These are phyloP conservation scores for Lyophyllum shimeji DNA, from an alignment of 768 basidiomycete genomes.

Conservation along the genomic window DNA sequence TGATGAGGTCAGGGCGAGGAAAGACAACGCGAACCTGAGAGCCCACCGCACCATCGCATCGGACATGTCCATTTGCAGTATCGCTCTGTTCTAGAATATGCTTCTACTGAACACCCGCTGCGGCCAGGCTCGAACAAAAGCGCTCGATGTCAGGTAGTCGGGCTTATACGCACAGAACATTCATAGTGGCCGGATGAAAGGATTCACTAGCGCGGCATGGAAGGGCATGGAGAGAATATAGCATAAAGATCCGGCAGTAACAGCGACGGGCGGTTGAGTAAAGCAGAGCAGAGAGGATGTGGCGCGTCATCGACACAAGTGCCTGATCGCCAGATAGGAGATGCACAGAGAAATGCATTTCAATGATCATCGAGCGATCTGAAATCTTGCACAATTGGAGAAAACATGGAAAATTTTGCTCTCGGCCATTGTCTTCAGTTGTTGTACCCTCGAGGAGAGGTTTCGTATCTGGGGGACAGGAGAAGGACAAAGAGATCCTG, in stretches of 20 bases:
- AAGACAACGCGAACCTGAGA: too few species aligned
- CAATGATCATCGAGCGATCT: not conserved
- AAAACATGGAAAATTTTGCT: not conserved
- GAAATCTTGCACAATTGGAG: not conserved
- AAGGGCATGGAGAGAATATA: not conserved
- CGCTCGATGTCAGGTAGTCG: not conserved
- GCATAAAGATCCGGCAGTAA: not conserved
- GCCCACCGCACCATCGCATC: not conserved
- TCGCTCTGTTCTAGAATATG: not conserved
- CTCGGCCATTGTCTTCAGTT: not conserved
- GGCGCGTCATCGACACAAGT: not conserved
- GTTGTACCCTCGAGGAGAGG: not conserved
- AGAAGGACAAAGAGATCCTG: not conserved
- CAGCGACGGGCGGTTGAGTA: not conserved
- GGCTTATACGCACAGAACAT: not conserved
- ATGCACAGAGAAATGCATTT: not conserved
- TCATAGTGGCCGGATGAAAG: not conserved
- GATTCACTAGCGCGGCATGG: not conserved
- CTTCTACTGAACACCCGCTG: not conserved
- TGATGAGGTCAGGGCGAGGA: not conserved
- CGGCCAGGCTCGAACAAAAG: not conserved
- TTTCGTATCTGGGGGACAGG: not conserved
- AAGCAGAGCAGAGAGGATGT: not conserved
- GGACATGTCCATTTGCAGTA: not conserved
- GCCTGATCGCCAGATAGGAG: constrained; percentile 1